Evolutionary conservation across 768 basidiomycete genomes (phyloP), one percentile per base, ranked within the genome.

Genomic region (Strobilomyces dryophilus): DNA sequence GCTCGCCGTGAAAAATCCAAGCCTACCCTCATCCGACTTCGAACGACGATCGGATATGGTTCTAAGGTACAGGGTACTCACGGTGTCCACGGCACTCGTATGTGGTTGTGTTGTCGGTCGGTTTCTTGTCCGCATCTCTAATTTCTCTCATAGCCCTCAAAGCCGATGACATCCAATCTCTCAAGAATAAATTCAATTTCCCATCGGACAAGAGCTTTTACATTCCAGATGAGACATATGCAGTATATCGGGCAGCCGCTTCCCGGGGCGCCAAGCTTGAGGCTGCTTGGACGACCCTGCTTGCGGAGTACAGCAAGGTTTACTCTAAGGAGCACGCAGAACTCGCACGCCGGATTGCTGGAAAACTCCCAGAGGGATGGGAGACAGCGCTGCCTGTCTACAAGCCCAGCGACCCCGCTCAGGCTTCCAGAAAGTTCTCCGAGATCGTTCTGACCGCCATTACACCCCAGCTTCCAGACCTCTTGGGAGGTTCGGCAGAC

Each of bases 51-150:
- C 57, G 95, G 95, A 37, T 97, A 80, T 66, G 95, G 95, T 56
- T 97, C 95, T 32, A 91, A 89, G 76, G 80, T 84, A 66, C 87
- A 92, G 70, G 95, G 95, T 56, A 93, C 92, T 9, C 92, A 95
- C 65, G 91, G 91, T 61, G 92, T 97, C 56, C 95, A 98, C 71
- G 94, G 95, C 60, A 70, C 92, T 72, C 92, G 90, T 94, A 66
- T 66, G 92, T 83, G 24, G 39, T 15, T 51, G 8, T 11, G 29
- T 49, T n/a, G 31, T 54, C 37, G 12, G 27, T 31, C 21, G 18
- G 43, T n/a, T 49, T 51, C 36, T 24, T n/a, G 18, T 14, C 50
- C 20, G 49, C 51, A 54, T 51, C 29, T 53, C 37, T 24, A 24
- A 58, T 35, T 48, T 41, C 24, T 47, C 35, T 12, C 54, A 36